These are phyloP conservation scores for Triangularia verruculosa DNA, from an alignment of 2,329 filamentous ascomycete species.

Conservation along the genomic window DNA sequence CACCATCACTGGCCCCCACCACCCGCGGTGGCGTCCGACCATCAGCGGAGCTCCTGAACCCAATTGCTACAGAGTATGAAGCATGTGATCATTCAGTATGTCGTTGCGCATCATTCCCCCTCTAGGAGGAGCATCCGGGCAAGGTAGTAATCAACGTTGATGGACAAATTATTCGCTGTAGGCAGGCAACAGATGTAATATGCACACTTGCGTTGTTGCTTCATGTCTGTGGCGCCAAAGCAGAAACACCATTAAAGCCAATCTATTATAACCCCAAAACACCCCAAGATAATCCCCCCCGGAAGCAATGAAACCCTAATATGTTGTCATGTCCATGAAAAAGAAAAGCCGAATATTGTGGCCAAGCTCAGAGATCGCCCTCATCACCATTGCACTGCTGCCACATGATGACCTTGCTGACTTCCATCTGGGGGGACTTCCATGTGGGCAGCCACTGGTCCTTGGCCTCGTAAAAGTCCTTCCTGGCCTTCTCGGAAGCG, in stretches of 20 bases:
- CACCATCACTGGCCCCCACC: not conserved
- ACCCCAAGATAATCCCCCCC: not conserved
- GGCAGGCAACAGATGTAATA: not conserved
- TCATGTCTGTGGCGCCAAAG: too few species aligned
- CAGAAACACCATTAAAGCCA: too few species aligned
- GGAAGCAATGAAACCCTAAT: slow-evolving; percentile 4
- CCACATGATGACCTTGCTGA: slow-evolving; percentile 69
- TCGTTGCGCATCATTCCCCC: not conserved
- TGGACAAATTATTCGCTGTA: too few species aligned
- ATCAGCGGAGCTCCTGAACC: not conserved
- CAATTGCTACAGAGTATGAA: not conserved
- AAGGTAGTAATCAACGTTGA: not conserved
- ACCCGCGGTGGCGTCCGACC: not conserved
- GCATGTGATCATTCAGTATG: not conserved
- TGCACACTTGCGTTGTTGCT: not conserved
- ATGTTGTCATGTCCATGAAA: not conserved
- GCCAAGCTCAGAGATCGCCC: slow-evolving; percentile 37
- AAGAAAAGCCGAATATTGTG: not conserved
- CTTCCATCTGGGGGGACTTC: slow-evolving; percentile 64
- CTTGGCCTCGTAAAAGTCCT: slow-evolving; percentile 72
- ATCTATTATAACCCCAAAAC: not conserved
- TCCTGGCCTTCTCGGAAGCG: slow-evolving; percentile 59
- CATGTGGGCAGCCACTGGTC: slow-evolving; percentile 69
- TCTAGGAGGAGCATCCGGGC: not conserved
- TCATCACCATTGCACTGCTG: slow-evolving; percentile 65